phyloP scores from a whole-genome alignment of 257 asterid genomes.

The Solanum peruvianum region DNA sequence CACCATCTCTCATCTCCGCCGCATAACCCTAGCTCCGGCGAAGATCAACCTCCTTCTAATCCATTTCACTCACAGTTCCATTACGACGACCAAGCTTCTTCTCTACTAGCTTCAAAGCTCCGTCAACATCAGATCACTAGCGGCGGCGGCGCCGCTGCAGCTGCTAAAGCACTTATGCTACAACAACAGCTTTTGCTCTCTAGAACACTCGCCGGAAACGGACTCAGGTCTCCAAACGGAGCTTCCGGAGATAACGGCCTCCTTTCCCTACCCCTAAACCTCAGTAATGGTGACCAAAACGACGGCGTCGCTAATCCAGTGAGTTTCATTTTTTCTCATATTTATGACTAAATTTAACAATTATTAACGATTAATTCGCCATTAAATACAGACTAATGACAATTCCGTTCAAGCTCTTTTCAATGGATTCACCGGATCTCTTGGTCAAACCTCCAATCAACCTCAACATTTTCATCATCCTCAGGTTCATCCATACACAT shows the following conservation, averaged over 20 bases:
- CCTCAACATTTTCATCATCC: conserved; percentile 49
- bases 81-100: conserved; percentile 33
- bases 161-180: conserved; percentile 54
- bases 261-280: conserved; percentile 27
- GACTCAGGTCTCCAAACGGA: conserved; percentile 33
- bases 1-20: conserved; percentile 12
- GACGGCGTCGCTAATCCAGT: conserved; percentile 37
- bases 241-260: conserved; percentile 13
- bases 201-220: conserved; percentile 31
- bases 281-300: conserved; percentile 29
- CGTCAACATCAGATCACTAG: conserved; percentile 60
- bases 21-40: conserved; percentile 1
- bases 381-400: conserved; percentile 42
- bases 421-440: conserved; percentile 69
- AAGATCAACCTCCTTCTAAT: conserved; percentile 17
- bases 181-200: conserved; percentile 68
- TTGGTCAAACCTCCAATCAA: conserved; percentile 52
- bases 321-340: conserved; percentile 1
- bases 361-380: not conserved
- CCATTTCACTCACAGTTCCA: conserved; percentile 6
- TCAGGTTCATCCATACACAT: conserved; percentile 25
- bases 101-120: conserved; percentile 44
- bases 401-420: conserved; percentile 52
- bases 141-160: conserved; percentile 5
- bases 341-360: not conserved